Conservation (phyloP, 257 asterid genomes). For the Ajuga chamaepitys region DNA sequence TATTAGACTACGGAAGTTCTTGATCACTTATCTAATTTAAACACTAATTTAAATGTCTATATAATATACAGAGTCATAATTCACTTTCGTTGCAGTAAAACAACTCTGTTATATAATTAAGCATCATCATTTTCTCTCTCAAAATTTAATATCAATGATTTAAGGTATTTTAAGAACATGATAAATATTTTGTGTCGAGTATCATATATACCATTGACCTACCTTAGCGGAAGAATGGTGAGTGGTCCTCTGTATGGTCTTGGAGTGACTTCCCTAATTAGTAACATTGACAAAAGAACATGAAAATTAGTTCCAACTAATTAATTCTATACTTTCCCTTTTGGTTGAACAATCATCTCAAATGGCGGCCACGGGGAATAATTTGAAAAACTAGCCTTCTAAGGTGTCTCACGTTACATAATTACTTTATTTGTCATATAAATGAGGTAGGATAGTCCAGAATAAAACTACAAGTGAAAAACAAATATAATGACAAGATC, state of each 20-base stretch:
- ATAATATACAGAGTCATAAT: not conserved
- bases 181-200: not conserved
- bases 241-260: conserved; percentile 50
- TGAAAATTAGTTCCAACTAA: no score
- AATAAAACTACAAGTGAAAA: not conserved
- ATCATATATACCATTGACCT: conserved; percentile 2
- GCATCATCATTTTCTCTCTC: not conserved
- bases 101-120: not conserved
- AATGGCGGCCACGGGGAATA: no score
- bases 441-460: not conserved
- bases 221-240: conserved; percentile 51
- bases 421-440: no score
- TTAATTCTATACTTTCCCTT: no score
- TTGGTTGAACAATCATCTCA: no score
- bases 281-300: not conserved
- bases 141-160: not conserved
- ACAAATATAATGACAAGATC: not conserved
- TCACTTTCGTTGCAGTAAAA: not conserved
- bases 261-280: conserved; percentile 46
- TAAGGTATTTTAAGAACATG: not conserved
- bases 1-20: not conserved
- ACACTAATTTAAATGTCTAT: not conserved
- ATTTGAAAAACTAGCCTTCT: no score
- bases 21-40: not conserved
- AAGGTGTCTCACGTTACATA: no score